These are phyloP conservation scores for Spencermartinsiella ligniputridi DNA, from an alignment of 1,139 yeast species.

Conservation along the genomic window DNA sequence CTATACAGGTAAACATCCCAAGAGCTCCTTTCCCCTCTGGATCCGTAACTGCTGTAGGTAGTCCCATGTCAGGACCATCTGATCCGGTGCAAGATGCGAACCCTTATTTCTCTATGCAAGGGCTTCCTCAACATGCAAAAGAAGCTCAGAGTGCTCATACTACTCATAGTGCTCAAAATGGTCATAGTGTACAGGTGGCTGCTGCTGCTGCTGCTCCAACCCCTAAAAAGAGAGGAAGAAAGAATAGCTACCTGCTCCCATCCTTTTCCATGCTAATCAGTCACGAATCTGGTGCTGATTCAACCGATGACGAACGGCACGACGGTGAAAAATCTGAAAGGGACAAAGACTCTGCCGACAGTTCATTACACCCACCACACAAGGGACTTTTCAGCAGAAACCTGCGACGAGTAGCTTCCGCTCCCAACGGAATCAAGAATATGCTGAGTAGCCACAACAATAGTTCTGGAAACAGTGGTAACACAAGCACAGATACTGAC, in stretches of 20 bases:
- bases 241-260: conserved; percentile 5
- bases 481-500: neutral
- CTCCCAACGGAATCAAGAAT: conserved; percentile 54
- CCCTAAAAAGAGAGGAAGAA: conserved; percentile 1
- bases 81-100: conserved; percentile 34
- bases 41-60: conserved; percentile 31
- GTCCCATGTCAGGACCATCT: conserved; percentile 32
- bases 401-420: conserved; percentile 74
- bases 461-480: conserved; percentile 11
- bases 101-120: conserved; percentile 47
- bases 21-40: conserved; percentile 22
- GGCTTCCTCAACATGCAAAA: conserved; percentile 47
- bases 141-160: conserved; percentile 12
- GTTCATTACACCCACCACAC: conserved; percentile 16
- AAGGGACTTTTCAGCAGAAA: conserved; percentile 47
- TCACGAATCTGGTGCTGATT: neutral
- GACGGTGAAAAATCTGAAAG: conserved; percentile 6
- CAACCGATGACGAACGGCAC: conserved; percentile 2
- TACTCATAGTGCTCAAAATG: neutral
- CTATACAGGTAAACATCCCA: neutral
- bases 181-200: neutral
- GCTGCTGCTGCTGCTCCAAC: neutral
- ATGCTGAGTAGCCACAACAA: conserved; percentile 19
- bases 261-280: neutral
- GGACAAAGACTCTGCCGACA: conserved; percentile 7